These are phyloP conservation scores for Hysterangium stoloniferum DNA, from an alignment of 768 basidiomycete genomes.

Conservation along the genomic window DNA sequence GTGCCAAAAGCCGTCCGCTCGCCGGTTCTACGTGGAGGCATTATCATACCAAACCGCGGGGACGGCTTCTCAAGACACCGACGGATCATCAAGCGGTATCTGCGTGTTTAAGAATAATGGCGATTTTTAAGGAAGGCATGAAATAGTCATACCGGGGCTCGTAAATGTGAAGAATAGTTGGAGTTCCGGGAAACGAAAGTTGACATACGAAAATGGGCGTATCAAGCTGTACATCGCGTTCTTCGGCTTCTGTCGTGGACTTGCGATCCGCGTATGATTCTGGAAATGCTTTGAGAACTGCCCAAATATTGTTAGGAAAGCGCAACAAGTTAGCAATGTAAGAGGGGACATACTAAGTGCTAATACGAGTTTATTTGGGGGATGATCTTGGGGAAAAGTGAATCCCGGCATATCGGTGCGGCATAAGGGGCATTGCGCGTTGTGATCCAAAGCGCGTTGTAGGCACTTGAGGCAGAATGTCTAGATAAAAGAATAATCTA, in stretches of 20 bases:
- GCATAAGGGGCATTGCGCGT: conserved; percentile 75
- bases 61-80: conserved; percentile 74
- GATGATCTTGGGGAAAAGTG: conserved; percentile 74
- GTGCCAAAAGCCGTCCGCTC: conserved; percentile 77
- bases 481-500: conserved; percentile 32
- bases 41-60: conserved; percentile 91
- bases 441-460: conserved; percentile 86
- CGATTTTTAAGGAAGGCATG: neutral
- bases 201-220: conserved; percentile 90
- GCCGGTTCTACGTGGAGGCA: conserved; percentile 48
- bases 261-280: conserved; percentile 55
- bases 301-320: conserved; percentile 6
- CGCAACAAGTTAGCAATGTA: conserved; percentile 13
- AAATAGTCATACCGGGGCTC: conserved; percentile 60
- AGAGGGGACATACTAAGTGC: conserved; percentile 33
- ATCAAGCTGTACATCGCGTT: conserved; percentile 69
- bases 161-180: conserved; percentile 85
- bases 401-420: conserved; percentile 68
- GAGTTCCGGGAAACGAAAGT: conserved; percentile 86
- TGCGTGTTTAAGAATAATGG: conserved; percentile 17
- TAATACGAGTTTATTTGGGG: conserved; percentile 63
- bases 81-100: conserved; percentile 93
- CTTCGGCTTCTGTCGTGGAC: conserved; percentile 60
- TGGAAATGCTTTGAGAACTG: conserved; percentile 68
- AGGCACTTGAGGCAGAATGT: conserved; percentile 90